Evolutionary conservation across 2,329 filamentous ascomycete species (phyloP).

Genomic region (Tolypocladium amazonense): DNA sequence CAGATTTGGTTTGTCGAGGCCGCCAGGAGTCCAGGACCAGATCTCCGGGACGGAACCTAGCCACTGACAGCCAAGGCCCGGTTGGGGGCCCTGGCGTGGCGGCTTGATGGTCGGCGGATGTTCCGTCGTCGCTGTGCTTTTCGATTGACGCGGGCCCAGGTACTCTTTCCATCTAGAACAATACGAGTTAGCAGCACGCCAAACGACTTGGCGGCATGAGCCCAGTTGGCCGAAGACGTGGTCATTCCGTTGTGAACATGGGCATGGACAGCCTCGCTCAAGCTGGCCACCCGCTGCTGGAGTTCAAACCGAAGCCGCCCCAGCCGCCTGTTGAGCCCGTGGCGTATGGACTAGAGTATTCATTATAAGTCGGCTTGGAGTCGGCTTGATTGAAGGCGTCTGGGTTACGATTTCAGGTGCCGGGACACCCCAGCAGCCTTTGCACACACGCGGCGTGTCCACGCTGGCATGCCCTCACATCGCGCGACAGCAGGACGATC

Average conservation of each 20-base stretch:
- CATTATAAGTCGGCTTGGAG: not conserved
- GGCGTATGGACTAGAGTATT: not conserved
- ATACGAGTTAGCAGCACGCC: not conserved
- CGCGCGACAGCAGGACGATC: not conserved
- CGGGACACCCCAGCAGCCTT: not conserved
- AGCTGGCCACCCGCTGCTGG: not conserved
- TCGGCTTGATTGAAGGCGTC: not conserved
- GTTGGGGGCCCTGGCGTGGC: not conserved
- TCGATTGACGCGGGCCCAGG: not conserved
- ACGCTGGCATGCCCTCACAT: not conserved
- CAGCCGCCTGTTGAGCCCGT: not conserved
- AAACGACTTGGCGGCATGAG: not conserved
- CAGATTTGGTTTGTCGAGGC: slow-evolving; percentile 17
- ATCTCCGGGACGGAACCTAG: slow-evolving; percentile 15
- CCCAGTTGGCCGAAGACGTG: not conserved
- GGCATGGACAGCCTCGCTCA: not conserved
- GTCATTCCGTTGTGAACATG: not conserved
- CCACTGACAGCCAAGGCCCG: slow-evolving; percentile 4
- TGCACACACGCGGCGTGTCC: not conserved
- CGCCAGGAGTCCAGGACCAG: slow-evolving; percentile 24
- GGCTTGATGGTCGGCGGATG: not conserved
- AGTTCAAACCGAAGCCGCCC: not conserved
- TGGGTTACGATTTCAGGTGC: not conserved
- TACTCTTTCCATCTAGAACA: not conserved
- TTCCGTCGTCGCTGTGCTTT: not conserved